Percentiles rank a stretch among this genome's conserved stretches.
Conservation (phyloP, 2,329 filamentous ascomycete species). For the Aureobasidium leucospermi region DNA sequence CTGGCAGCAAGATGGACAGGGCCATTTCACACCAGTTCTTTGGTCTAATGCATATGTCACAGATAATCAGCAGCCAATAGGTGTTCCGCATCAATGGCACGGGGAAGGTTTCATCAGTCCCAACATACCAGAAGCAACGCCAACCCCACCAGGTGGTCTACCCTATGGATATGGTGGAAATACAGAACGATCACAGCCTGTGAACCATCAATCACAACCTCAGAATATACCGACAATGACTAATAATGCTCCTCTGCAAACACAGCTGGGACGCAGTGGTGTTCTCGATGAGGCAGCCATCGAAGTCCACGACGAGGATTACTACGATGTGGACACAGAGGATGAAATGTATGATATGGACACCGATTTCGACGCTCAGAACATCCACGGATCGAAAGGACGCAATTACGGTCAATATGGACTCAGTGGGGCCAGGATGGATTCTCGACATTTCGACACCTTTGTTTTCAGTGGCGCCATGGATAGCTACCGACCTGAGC, state of each 20-base stretch:
- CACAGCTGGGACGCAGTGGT: conserved; percentile 20
- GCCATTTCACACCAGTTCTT: conserved; percentile 2
- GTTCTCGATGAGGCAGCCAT: conserved; percentile 33
- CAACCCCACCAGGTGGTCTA: background rate
- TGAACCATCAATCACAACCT: background rate
- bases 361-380: conserved; percentile 8
- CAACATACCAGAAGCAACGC: background rate
- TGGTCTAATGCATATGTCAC: conserved; percentile 10
- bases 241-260: background rate
- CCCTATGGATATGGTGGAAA: background rate
- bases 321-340: conserved; percentile 42
- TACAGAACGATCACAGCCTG: background rate
- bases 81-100: conserved; percentile 5
- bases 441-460: conserved; percentile 35
- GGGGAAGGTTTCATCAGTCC: background rate
- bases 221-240: background rate
- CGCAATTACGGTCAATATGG: background rate
- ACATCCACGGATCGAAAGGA: background rate
- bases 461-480: conserved; percentile 42
- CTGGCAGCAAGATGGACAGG: conserved; percentile 2
- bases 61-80: background rate
- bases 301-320: conserved; percentile 42
- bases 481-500: conserved; percentile 39
- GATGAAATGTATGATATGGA: conserved; percentile 39
- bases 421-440: conserved; percentile 18